Evolutionary conservation across 371 early-diverging fungal species (phyloP), one percentile per base, ranked within the genome.

Genomic region (Phascolomyces articulosus): DNA sequence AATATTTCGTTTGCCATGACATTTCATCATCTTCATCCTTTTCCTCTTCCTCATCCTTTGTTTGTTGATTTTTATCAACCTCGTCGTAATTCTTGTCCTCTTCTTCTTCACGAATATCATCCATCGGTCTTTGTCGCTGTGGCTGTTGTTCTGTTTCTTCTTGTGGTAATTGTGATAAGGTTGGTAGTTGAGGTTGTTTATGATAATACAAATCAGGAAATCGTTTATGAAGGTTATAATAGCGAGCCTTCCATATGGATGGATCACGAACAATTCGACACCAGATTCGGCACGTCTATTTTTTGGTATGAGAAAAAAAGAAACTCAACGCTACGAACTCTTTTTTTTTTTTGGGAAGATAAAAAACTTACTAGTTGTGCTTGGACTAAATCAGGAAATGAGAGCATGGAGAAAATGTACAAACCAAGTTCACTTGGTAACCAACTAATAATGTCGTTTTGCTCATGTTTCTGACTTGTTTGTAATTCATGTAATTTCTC

Each of bases 261-360:
- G 64, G 51, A 63, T 81, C 82, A 41, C 64, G 67, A 4, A 75
- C 69, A 55, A 78, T 66, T 26, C 68, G 67, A 31, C 64, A 38
- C 82, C 82, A 81, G n/a, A 61, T 34, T 51, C 69, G 69, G 58
- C 82, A 81, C 15, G 72, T 71, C 81, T 81, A 58, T 6, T 40
- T 34, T 20, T 26, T 23, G 11, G 6, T 9, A 34, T 9, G 11
- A 34, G 34, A 34, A 34, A 34, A 11, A 9, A 34, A 9, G 11
- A 34, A 34, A 34, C 6, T 11, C 34, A 34, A 34, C 34, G 6
- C 34, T 31, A 0, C 21, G 9, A n/a, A 29, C 27, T 51, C 21
- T 31, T 55, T 62, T n/a, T 7, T 47, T 2, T 55, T 57, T 49
- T 58, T 29, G 16, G 4, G 1, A n/a, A 44, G n/a, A 6, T 13